Base-by-base conservation (phyloP, 2,329 filamentous ascomycete species). In the Claviceps lovelessii region DNA sequence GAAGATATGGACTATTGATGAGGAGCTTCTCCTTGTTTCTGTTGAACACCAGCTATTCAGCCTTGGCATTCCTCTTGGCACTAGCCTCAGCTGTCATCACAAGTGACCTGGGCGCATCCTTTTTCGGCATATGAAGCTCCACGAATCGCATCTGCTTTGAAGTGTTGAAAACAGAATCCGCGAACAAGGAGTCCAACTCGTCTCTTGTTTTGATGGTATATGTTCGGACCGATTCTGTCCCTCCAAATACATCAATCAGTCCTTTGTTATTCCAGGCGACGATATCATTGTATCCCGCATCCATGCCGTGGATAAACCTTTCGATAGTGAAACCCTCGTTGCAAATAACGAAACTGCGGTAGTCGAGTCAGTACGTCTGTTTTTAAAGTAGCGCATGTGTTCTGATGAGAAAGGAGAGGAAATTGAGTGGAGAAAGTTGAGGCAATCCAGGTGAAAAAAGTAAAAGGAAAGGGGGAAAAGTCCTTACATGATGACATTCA, bases 261-360 rank as follows among this genome's bases (percentile, higher is more conserved):
- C 82, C 80, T 66, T 80, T 81, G 73, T 84, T 86, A 52, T 84
- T 76, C 90, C 90, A 95, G 11, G 73, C 68, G 56, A 79, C 76
- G 55, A 95, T 83, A 64, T 95, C 87, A 65, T 95, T 95, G 73
- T 95, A 95, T 31, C 65, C 67, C 37, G 80, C 86, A 9, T 90
- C 75, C 81, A 85, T 85, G 53, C 88, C 88, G 68, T 95, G 89
- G 63, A 95, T 94, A 67, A 81, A 86, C 35, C 90, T 82, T 71
- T 95, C 90, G 66, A 94, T 93, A 10, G 89, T 93, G 71, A 87
- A 95, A 11, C 90, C 90, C 45, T 90, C 81, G 67, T 94, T 94
- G 76, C 86, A 89, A 61, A 95, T 85, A 58, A 93, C 76, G 67
- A 95, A 91, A 58, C 80, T 81, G 54, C 11, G 6, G 23, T 17